Evolutionary conservation across 2,329 filamentous ascomycete species (phyloP).

Genomic region (Rhynchosporium agropyri): DNA sequence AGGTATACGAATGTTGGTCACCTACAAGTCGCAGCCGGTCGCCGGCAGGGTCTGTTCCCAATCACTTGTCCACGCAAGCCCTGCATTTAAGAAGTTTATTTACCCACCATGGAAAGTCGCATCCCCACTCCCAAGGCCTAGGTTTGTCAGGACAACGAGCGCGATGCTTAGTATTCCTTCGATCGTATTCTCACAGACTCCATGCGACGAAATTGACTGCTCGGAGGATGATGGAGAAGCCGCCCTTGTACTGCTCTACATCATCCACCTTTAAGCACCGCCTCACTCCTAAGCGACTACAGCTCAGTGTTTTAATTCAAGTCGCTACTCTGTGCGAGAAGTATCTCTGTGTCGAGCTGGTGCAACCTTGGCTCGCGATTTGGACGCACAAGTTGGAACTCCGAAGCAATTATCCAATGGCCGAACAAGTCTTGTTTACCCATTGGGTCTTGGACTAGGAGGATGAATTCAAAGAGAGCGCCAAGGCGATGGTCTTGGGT

Average conservation of each 20-base stretch:
- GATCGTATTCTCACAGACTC: not conserved
- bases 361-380: not conserved
- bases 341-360: not conserved
- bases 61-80: not conserved
- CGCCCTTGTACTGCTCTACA: not conserved
- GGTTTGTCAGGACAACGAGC: not conserved
- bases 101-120: not conserved
- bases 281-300: not conserved
- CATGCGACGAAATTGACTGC: not conserved
- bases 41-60: not conserved
- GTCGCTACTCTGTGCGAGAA: slow-evolving; percentile 14
- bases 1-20: not conserved
- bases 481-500: not conserved
- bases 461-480: not conserved
- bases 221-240: slow-evolving; percentile 7
- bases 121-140: not conserved
- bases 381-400: not conserved
- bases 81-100: not conserved
- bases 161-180: not conserved
- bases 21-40: not conserved
- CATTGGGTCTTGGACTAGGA: slow-evolving; percentile 13
- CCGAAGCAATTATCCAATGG: not conserved
- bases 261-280: slow-evolving; percentile 6
- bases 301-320: not conserved
- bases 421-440: not conserved